A percentile compares a stretch with the other conserved stretches of the same genome.
Evolutionary conservation across 2,329 filamentous ascomycete species (phyloP).

Genomic region (Aureobasidium sp.): DNA sequence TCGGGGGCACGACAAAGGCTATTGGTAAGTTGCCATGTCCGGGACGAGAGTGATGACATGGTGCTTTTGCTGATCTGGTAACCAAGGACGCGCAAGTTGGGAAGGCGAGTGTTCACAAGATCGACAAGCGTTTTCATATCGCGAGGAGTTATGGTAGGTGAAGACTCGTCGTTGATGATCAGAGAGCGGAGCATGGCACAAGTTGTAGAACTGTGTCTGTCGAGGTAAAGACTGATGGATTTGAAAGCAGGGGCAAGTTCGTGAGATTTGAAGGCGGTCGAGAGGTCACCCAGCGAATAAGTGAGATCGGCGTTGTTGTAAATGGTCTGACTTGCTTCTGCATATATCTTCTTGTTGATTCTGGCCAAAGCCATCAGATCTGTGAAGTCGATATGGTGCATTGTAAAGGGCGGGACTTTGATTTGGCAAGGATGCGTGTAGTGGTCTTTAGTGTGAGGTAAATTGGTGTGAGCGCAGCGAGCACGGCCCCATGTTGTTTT

Average conservation of each 20-base stretch:
- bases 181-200: neutral
- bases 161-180: neutral
- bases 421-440: neutral
- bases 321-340: neutral
- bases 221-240: neutral
- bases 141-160: neutral
- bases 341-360: neutral
- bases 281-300: neutral
- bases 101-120: neutral
- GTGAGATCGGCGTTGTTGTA: neutral
- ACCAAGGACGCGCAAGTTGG: neutral
- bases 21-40: no score
- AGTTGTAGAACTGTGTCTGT: neutral
- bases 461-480: neutral
- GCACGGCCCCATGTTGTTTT: neutral
- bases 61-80: neutral
- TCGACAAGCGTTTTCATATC: neutral
- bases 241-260: neutral
- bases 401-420: neutral
- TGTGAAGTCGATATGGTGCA: neutral
- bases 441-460: neutral
- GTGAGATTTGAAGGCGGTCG: neutral
- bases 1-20: neutral
- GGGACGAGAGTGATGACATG: no score
- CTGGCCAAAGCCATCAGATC: neutral